Percentiles rank a stretch among this genome's conserved stretches.
These are phyloP conservation scores for Zygosaccharomyces lentus DNA, from an alignment of 805 yeast species.

Conservation along the genomic window DNA sequence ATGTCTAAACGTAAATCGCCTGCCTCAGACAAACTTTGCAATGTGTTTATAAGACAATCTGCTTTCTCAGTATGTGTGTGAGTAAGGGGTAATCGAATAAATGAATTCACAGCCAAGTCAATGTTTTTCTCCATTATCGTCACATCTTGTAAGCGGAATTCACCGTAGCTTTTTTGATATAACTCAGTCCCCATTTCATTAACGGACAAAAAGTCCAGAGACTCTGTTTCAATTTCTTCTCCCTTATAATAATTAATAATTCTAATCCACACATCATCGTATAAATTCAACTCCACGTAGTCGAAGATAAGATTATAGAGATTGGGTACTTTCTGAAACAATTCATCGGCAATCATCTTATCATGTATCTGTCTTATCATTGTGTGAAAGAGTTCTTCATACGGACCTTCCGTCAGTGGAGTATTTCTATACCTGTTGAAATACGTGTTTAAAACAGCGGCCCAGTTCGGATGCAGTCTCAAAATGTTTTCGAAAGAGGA, in stretches of 20 bases:
- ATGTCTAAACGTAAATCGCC: slow-evolving; percentile 17
- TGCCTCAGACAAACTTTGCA: slow-evolving; percentile 45
- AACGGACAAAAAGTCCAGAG: slow-evolving; percentile 36
- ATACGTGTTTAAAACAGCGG: slow-evolving; percentile 36
- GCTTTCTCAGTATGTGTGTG: slow-evolving; percentile 48
- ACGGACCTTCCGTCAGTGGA: slow-evolving; percentile 30
- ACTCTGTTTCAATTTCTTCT: slow-evolving; percentile 21
- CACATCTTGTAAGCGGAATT: slow-evolving; percentile 29
- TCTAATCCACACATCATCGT: slow-evolving; percentile 60
- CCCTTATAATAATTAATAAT: slow-evolving; percentile 30
- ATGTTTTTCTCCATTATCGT: slow-evolving; percentile 42
- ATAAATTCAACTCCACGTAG: slow-evolving; percentile 67
- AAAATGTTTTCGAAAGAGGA: slow-evolving; percentile 15
- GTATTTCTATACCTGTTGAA: slow-evolving; percentile 35
- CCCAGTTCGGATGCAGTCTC: slow-evolving; percentile 15
- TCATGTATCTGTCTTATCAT: slow-evolving; percentile 25
- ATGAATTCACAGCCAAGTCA: slow-evolving; percentile 46
- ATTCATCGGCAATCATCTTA: slow-evolving; percentile 12
- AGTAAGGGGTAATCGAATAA: slow-evolving; percentile 45
- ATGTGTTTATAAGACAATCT: slow-evolving; percentile 46
- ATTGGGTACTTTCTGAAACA: slow-evolving; percentile 27
- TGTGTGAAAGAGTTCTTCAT: slow-evolving; percentile 27
- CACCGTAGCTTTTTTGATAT: slow-evolving; percentile 34
- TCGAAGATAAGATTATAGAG: slow-evolving; percentile 54
- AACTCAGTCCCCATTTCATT: slow-evolving; percentile 45